Percentiles rank a stretch among this genome's conserved stretches.
These are phyloP conservation scores for Lasiosphaeria ovina DNA, from an alignment of 495 filamentous ascomycete species.

Conservation along the genomic window DNA sequence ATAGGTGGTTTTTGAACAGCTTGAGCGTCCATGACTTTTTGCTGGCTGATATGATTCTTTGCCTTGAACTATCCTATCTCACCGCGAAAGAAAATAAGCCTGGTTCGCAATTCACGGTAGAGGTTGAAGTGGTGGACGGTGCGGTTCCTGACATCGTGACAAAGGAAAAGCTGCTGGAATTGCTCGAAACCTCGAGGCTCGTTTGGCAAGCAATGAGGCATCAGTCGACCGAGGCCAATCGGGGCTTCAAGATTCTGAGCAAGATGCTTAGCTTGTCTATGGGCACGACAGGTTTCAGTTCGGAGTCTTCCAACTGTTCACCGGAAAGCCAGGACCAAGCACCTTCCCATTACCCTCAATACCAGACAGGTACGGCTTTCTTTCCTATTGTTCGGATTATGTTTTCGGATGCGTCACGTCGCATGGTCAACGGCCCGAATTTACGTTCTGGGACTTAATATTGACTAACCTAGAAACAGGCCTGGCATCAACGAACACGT, in stretches of 20 bases:
- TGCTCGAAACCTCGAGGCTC: constrained; percentile 23
- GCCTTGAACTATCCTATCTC: constrained; percentile 31
- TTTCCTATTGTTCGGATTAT: too few species aligned
- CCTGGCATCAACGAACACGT: too few species aligned
- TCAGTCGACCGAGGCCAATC: constrained; percentile 23
- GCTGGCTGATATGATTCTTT: constrained; percentile 41
- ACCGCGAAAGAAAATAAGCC: constrained; percentile 21
- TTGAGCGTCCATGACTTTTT: constrained; percentile 37
- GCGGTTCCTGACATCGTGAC: constrained; percentile 17
- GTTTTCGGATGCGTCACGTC: too few species aligned
- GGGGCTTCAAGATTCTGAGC: constrained; percentile 29
- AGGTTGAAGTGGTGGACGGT: neutral
- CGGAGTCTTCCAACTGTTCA: constrained; percentile 16
- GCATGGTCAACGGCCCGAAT: too few species aligned
- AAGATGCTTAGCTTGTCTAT: constrained; percentile 29
- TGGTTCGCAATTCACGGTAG: neutral
- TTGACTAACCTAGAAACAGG: too few species aligned
- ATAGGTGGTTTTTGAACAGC: constrained; percentile 35
- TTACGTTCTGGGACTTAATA: too few species aligned
- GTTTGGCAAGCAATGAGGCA: constrained; percentile 25
- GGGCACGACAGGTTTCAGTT: constrained; percentile 17
- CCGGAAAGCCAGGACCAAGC: constrained; percentile 1
- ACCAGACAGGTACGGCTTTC: too few species aligned
- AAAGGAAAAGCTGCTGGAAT: constrained; percentile 23
- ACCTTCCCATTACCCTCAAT: neutral